Evolutionary conservation across 2,329 filamentous ascomycete species (phyloP), one percentile per base, ranked within the genome.

Genomic region (Cercospora canescens): DNA sequence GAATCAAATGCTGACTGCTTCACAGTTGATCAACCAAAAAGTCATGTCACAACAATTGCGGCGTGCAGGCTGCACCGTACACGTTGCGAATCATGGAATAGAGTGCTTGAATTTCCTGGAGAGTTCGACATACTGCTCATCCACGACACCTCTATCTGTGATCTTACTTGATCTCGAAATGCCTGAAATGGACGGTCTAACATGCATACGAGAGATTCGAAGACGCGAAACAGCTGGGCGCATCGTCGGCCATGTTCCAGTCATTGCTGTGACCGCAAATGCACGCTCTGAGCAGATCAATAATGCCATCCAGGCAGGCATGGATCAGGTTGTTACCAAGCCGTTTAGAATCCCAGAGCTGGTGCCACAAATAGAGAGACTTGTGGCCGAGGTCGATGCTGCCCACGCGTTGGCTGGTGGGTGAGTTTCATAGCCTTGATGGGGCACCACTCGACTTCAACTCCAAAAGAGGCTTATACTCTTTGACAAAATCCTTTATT

Each of bases 201-300:
- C 73, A 0, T 76, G 75, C 21, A 72, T 76, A 14, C 64, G 65
- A n/a, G 69, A 75, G 32, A 77, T 78, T 14, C 67, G 76, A 3
- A 61, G 69, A 30, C 58, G 71, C n/a, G 71, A 77, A 63, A 50
- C 60, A 1, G 66, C 61, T 16, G 71, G 73, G 16, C 48, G 60
- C 28, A 85, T 91, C 56, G 37, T 24, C 2, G 50, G 67, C 0
- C 72, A 74, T 14, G 70, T 76, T 0, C 75, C 74, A 1, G 75
- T 78, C 26, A 72, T 78, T 45, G 76, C 74, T 2, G 75, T 78
- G 5, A 77, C 75, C 9, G 76, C 76, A 2, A 78, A 78, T 66
- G 76, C 74, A 24, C 60, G 77, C 5, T 67, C 70, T 1, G 76
- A 77, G 62, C 76, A 78, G 64, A 73, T 75, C n/a, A 59, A 71